These are phyloP conservation scores for Colletotrichum godetiae DNA, from an alignment of 2,329 filamentous ascomycete genomes.

Conservation along the genomic window DNA sequence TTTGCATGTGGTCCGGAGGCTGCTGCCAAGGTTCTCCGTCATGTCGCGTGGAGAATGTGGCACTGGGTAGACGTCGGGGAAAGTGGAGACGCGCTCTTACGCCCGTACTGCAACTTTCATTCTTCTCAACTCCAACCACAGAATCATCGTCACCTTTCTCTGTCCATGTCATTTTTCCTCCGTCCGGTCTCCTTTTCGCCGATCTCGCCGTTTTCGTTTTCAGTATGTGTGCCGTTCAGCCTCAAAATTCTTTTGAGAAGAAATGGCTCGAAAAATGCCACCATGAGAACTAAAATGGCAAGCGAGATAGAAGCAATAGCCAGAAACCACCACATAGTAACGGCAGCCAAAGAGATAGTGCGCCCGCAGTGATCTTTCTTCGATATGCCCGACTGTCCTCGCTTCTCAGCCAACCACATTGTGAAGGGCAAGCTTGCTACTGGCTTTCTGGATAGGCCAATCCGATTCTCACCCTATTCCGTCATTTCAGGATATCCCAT, in stretches of 20 bases:
- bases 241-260: not conserved
- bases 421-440: not conserved
- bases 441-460: not conserved
- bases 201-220: not conserved
- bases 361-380: not conserved
- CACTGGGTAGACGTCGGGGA: not conserved
- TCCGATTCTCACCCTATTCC: not conserved
- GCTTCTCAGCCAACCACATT: not conserved
- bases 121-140: not conserved
- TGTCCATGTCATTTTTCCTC: not conserved
- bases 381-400: not conserved
- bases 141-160: not conserved
- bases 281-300: not conserved
- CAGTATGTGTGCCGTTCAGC: not conserved
- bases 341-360: not conserved
- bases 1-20: conserved; percentile 4
- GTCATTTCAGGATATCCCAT: not conserved
- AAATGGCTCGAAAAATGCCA: not conserved
- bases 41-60: not conserved
- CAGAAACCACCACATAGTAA: not conserved
- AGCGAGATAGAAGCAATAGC: not conserved
- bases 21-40: not conserved
- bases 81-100: conserved; percentile 3
- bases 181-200: not conserved
- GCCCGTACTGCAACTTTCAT: not conserved